phyloP scores from a whole-genome alignment of 192 early-diverging fungal genomes.

The Phycomyces blakesleeanus region DNA sequence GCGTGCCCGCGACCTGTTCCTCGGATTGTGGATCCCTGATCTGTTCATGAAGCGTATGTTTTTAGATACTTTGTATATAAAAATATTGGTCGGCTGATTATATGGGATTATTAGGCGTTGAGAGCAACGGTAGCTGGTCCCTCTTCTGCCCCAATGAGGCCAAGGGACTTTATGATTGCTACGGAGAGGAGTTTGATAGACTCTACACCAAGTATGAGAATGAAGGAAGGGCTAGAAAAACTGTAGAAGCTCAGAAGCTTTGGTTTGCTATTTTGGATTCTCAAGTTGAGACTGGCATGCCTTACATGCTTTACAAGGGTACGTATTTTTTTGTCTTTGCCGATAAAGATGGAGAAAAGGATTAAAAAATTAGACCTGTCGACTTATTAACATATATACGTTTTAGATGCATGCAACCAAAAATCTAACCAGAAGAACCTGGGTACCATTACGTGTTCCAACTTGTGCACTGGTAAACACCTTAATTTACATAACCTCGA shows the following conservation, averaged over 20 bases:
- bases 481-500: too few relatives aligned
- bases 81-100: too few relatives aligned
- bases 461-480: slow-evolving; percentile 75
- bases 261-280: slow-evolving; percentile 95
- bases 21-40: slow-evolving; percentile 94
- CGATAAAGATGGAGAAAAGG: too few relatives aligned
- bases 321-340: slow-evolving; percentile 1
- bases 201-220: slow-evolving; percentile 85
- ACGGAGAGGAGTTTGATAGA: slow-evolving; percentile 85
- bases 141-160: slow-evolving; percentile 94
- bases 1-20: slow-evolving; percentile 93
- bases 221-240: slow-evolving; percentile 73
- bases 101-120: slow-evolving; percentile 56
- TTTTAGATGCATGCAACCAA: slow-evolving; percentile 86
- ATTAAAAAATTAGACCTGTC: background rate
- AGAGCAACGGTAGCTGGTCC: slow-evolving; percentile 86
- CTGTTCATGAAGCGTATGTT: slow-evolving; percentile 86
- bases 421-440: slow-evolving; percentile 99
- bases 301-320: slow-evolving; percentile 97
- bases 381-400: background rate
- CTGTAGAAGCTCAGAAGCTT: slow-evolving; percentile 89
- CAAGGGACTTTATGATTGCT: slow-evolving; percentile 77
- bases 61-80: too few relatives aligned
- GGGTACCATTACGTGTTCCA: slow-evolving; percentile 95
- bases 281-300: slow-evolving; percentile 96